These are phyloP conservation scores for Coemansia javaensis DNA, from an alignment of 192 early-diverging fungal genomes.

Conservation along the genomic window DNA sequence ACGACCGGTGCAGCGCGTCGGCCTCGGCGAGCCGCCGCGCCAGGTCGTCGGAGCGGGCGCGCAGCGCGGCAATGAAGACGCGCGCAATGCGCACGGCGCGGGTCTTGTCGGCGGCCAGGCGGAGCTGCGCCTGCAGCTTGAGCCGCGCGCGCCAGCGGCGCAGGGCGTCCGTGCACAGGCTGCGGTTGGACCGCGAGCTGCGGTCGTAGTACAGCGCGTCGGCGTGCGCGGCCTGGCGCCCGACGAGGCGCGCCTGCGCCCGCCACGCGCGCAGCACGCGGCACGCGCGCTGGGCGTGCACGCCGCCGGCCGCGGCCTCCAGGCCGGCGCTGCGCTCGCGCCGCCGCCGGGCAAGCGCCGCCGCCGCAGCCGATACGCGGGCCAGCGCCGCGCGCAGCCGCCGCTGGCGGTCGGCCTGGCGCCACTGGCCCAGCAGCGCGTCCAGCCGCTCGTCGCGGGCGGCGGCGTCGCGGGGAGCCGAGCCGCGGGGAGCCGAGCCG, in stretches of 20 bases:
- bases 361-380: neutral
- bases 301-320: neutral
- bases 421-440: constrained; percentile 1
- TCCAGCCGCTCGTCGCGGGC: constrained; percentile 7
- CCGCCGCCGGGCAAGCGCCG: no score
- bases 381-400: neutral
- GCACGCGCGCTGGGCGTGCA: neutral
- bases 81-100: neutral
- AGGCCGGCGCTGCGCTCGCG: no score
- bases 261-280: constrained; percentile 7
- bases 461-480: no score
- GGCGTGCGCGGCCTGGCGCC: neutral
- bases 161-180: neutral
- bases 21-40: constrained; percentile 5
- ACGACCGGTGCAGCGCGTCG: neutral
- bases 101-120: constrained; percentile 2
- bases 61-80: neutral
- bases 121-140: constrained; percentile 6
- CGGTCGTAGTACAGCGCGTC: constrained; percentile 1
- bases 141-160: constrained; percentile 3
- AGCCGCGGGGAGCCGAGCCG: no score
- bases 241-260: neutral
- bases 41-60: neutral
- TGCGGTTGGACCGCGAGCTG: neutral
- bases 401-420: neutral